Base-by-base conservation (phyloP, 371 early-diverging fungal genomes). In the Syncephalastrum racemosum region DNA sequence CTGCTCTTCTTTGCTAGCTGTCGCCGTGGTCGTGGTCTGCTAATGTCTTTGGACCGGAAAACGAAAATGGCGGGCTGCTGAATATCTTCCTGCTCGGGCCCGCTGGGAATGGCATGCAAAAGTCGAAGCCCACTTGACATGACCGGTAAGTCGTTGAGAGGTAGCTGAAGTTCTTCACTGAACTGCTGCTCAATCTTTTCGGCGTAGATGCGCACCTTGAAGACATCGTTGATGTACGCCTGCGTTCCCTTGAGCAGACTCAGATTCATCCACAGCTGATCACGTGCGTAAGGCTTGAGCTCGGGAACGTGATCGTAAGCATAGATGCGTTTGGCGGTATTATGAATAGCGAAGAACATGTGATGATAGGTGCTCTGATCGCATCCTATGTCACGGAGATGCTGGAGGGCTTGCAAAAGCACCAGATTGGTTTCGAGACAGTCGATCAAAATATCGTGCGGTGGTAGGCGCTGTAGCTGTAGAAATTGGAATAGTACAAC, bases 291-390 rank as follows among this genome's bases (percentile, higher is more conserved):
- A 0, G 42, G 13, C 7, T 53, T 54, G 19, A 66, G 36, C 10
- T 31, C 36, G 5, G 36, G 36, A 31, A 31, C 36, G 12, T 31
- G 36, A 2, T 31, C 36, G 46, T 46, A 18, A 4, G 14, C 22
- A 19, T 58, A 62, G 7, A 71, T 62, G 2, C 63, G 53, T 36
- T 62, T 62, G 4, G 77, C 67, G 3, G 66, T 60, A 19, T 68
- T 77, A 46, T 77, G 74, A 24, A 77, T 77, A 5, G 74, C 70
- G 22, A 69, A 68, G 49, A 73, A 77, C 66, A 77, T 64, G 46
- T 71, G 68, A 24, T 73, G 77, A 19, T 77, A 77, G 4, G 77
- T 77, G 41, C 77, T 73, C 46, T 73, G 77, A 31, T 77, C 77
- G 18, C 77, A 77, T 0, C 70, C 72, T 4, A 56, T 18, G 2